Conservation (phyloP, 1,284 basidiomycete genomes). For the Microbotryum lychnidis-dioicae region DNA sequence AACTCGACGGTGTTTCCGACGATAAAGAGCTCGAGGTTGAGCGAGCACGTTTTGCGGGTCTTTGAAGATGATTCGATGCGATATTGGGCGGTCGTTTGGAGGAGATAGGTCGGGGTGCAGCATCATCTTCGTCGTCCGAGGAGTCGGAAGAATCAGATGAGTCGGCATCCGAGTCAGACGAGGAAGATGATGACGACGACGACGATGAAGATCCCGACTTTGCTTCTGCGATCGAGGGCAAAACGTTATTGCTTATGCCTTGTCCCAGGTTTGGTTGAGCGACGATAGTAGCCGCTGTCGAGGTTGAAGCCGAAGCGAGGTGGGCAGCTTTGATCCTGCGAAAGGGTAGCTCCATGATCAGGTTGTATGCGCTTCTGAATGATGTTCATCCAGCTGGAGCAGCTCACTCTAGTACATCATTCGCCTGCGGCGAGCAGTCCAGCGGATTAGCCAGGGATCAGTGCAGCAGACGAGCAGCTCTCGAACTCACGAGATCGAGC, state of each 20-base stretch:
- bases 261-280: not conserved
- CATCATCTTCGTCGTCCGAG: not conserved
- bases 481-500: constrained; percentile 14
- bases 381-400: accelerated
- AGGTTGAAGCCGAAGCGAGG: not conserved
- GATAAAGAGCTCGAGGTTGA: not conserved
- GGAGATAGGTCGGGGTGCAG: not conserved
- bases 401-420: constrained; percentile 25
- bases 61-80: not conserved
- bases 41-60: not conserved
- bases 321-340: constrained; percentile 8
- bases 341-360: not conserved
- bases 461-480: not conserved
- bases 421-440: constrained; percentile 1
- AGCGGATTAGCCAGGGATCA: not conserved
- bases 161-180: constrained; percentile 3
- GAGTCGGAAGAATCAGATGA: not conserved
- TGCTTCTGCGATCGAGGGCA: not conserved
- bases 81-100: not conserved
- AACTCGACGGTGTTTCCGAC: not conserved
- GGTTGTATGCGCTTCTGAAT: not conserved
- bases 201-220: not conserved
- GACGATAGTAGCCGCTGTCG: not conserved
- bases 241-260: not conserved
- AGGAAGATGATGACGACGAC: constrained; percentile 7